Conservation (phyloP, 192 early-diverging fungal species). For the Pecoramyces ruminantium region DNA sequence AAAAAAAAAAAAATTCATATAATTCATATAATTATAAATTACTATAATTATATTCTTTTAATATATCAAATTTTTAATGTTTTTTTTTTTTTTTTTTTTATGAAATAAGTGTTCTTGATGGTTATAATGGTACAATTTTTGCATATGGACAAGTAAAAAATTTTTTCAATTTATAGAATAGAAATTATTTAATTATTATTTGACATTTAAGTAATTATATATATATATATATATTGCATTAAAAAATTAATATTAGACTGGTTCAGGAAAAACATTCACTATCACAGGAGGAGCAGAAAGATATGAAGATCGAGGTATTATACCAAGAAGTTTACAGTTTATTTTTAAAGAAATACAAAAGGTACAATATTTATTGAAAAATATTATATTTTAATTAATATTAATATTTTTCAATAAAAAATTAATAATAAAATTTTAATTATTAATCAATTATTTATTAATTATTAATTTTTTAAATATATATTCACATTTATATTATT, state of each 20-base stretch:
- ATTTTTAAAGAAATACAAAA: conserved; percentile 30
- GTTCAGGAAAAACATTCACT: conserved; percentile 50
- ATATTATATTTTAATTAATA: no score
- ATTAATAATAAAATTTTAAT: no score
- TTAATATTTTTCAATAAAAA: no score
- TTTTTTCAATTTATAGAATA: no score
- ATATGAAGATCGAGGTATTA: conserved; percentile 39
- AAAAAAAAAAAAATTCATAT: no score
- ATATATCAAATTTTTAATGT: not conserved
- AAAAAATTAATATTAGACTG: conserved; percentile 23
- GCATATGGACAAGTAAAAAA: conserved; percentile 39
- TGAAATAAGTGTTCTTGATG: conserved; percentile 25
- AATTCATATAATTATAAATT: not conserved
- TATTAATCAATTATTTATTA: no score
- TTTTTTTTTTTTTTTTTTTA: not conserved
- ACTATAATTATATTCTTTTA: not conserved
- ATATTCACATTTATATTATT: no score
- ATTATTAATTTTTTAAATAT: no score
- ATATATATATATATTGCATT: no score
- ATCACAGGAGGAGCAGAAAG: conserved; percentile 43
- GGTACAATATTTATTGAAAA: no score
- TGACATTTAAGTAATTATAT: no score
- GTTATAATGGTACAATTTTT: conserved; percentile 47
- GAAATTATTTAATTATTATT: no score
- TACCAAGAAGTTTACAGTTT: conserved; percentile 36